Evolutionary conservation across 768 basidiomycete genomes (phyloP).

Genomic region (Psilocybe cubensis): DNA sequence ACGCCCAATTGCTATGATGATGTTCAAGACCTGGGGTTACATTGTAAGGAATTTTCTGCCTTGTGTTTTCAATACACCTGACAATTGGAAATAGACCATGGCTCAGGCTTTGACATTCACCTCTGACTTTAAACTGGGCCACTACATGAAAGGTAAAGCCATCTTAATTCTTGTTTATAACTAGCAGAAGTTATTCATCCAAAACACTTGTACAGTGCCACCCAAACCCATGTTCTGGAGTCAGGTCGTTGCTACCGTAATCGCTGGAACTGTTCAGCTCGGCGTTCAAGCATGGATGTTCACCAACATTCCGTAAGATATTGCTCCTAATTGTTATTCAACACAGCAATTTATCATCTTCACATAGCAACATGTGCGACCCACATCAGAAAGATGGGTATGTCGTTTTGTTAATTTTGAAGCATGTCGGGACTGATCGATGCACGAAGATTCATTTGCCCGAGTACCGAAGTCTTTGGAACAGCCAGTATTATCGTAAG

Average conservation of each 20-base stretch:
- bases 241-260: slow-evolving; percentile 55
- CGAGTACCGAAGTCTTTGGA: slow-evolving; percentile 53
- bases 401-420: background rate
- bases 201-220: slow-evolving; percentile 40
- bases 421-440: background rate
- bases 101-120: slow-evolving; percentile 59
- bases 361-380: slow-evolving; percentile 48
- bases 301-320: slow-evolving; percentile 41
- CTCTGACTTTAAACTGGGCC: slow-evolving; percentile 71
- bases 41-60: slow-evolving; percentile 30
- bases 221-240: slow-evolving; percentile 59
- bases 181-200: background rate
- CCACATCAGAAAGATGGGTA: slow-evolving; percentile 45
- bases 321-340: background rate
- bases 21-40: slow-evolving; percentile 69
- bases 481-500: slow-evolving; percentile 64
- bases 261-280: slow-evolving; percentile 69
- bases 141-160: slow-evolving; percentile 65
- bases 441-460: slow-evolving; percentile 46
- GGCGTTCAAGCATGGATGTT: slow-evolving; percentile 73
- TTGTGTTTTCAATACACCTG: background rate
- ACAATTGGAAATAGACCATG: slow-evolving; percentile 42
- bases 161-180: background rate
- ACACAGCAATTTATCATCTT: background rate
- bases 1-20: slow-evolving; percentile 68